These are phyloP conservation scores for Trametes gibbosa DNA, from an alignment of 768 basidiomycete genomes.

Conservation along the genomic window DNA sequence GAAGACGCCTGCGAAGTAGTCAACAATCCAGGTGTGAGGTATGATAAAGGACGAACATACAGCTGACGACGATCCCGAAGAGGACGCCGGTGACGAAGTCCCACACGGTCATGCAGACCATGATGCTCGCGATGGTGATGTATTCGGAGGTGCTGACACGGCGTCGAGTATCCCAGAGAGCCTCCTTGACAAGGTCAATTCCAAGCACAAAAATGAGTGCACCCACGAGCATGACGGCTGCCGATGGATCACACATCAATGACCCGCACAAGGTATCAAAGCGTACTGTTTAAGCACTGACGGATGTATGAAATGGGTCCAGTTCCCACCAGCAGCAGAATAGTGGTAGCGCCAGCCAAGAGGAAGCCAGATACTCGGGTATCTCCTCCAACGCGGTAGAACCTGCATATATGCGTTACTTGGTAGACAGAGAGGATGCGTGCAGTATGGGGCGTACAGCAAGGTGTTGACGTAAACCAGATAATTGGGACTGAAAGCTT, in stretches of 20 bases:
- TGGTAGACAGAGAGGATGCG: neutral
- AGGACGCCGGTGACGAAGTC: conserved; percentile 94
- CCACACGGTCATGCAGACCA: conserved; percentile 90
- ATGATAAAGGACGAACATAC: conserved; percentile 40
- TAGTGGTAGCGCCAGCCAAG: conserved; percentile 70
- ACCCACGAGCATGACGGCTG: conserved; percentile 89
- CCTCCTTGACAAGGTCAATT: conserved; percentile 92
- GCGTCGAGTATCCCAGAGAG: conserved; percentile 92
- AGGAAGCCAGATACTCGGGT: conserved; percentile 83
- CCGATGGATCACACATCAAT: no score
- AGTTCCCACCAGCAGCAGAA: conserved; percentile 79
- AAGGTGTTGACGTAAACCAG: conserved; percentile 87
- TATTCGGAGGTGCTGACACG: conserved; percentile 82
- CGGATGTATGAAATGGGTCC: conserved; percentile 90
- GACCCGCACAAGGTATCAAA: no score
- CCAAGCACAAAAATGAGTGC: conserved; percentile 94
- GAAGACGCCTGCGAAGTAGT: conserved; percentile 62
- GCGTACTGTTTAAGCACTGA: conserved; percentile 35
- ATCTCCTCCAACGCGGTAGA: conserved; percentile 91
- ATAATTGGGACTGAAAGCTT: conserved; percentile 64
- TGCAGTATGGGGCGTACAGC: conserved; percentile 43
- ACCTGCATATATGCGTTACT: conserved; percentile 38
- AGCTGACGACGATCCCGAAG: conserved; percentile 89
- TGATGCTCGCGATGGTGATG: conserved; percentile 80
- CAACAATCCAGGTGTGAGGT: neutral